A percentile compares a stretch with the other conserved stretches of the same genome.
phyloP scores from a whole-genome alignment of 73 alveolate genomes.

The Paramecium octaurelia region DNA sequence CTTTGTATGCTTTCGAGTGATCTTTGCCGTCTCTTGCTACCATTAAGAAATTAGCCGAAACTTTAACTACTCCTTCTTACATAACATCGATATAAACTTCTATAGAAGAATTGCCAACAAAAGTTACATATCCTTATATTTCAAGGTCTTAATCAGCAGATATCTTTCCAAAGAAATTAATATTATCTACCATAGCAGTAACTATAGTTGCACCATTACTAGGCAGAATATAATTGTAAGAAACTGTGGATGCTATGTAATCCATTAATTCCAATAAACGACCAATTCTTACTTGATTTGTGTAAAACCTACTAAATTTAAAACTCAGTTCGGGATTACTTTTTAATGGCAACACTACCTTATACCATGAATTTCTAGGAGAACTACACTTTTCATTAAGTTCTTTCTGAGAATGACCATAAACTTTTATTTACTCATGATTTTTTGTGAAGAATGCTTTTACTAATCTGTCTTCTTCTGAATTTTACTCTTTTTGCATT shows the following conservation, averaged over 20 bases:
- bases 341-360: background rate
- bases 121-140: constrained; percentile 46
- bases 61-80: constrained; percentile 29
- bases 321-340: background rate
- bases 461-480: background rate
- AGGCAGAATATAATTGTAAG: background rate
- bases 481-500: background rate
- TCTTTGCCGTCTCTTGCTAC: constrained; percentile 44
- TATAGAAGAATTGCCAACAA: constrained; percentile 54
- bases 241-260: constrained; percentile 15
- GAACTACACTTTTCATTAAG: background rate
- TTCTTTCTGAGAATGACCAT: background rate
- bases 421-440: background rate
- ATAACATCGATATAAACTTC: constrained; percentile 47
- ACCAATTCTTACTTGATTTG: constrained; percentile 53
- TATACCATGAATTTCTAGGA: constrained; percentile 8
- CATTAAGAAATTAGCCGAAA: constrained; percentile 37
- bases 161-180: constrained; percentile 7
- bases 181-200: constrained; percentile 50
- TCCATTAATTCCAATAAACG: constrained; percentile 48
- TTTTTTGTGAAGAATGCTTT: constrained; percentile 1
- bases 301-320: background rate
- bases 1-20: background rate
- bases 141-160: constrained; percentile 24
- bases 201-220: background rate